Evolutionary conservation across 2,329 filamentous ascomycete genomes (phyloP), one percentile per base, ranked within the genome.

Genomic region (Botryotinia convoluta): DNA sequence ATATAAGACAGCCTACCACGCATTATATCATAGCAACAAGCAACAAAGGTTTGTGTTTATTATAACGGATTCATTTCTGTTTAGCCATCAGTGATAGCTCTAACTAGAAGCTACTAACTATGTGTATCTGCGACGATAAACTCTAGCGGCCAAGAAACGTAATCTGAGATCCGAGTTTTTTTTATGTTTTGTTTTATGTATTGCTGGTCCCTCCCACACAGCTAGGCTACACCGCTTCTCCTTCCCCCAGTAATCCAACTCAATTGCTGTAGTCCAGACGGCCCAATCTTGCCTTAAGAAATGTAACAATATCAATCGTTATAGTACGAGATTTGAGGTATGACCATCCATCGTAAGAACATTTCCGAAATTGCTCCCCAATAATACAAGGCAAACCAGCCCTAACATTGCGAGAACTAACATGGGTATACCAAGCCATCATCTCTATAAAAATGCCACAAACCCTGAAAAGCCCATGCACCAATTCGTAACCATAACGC

Each of bases 41-140:
- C 26, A 12, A 29, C n/a, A 48, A 42, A 54, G 51, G 26, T 32
- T 14, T 8, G 5, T 45, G 18, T 44, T 68, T 68, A 51, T 68
- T 72, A 68, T 68, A 72, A 72, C 71, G 71, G 51, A 59, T 69
- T 69, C 71, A 72, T 45, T 72, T 72, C 62, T 72, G 71, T 61
- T 18, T 60, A 59, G 62, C 39, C 39, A 69, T 48, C 51, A 20
- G 48, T 29, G 48, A 68, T 37, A 32, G n/a, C 71, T 67, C 29
- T 60, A 48, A 45, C 26, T 44, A 59, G 59, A 44, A 59, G 51
- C n/a, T 29, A 16, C 70, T 54, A 37, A 20, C n/a, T 54, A 57
- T 42, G 44, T 9, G 29, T 70, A 70, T 45, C 68, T 61, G 22
- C 68, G 68, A 37, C 54, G 54, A 61, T 68, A 69, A 16, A 68